phyloP scores from a whole-genome alignment of 352 stramenopile species.

The Phytophthora megakarya region DNA sequence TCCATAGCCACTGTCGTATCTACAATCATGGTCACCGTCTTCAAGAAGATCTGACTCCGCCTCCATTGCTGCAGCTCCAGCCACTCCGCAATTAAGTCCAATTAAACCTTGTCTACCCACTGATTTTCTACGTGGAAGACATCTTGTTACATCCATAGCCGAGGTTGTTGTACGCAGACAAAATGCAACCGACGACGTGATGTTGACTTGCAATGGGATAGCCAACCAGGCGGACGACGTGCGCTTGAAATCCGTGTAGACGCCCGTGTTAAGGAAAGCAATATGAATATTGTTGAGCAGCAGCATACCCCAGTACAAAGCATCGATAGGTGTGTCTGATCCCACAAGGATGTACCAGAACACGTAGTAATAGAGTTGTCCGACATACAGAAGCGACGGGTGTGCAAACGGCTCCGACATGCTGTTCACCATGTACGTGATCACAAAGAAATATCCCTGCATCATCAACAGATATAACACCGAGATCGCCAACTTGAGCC shows the following conservation, averaged over 20 bases:
- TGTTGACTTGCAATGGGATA: constrained; percentile 45
- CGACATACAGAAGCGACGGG: constrained; percentile 82
- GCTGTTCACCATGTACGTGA: constrained; percentile 80
- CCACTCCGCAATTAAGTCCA: constrained; percentile 40
- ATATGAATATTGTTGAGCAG: constrained; percentile 88
- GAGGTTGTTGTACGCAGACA: constrained; percentile 61
- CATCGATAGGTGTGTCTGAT: constrained; percentile 79
- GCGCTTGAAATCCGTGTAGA: constrained; percentile 85
- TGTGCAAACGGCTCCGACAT: constrained; percentile 85
- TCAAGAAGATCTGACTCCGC: constrained; percentile 25
- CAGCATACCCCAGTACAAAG: constrained; percentile 84
- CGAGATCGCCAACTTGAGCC: constrained; percentile 78
- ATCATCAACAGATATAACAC: constrained; percentile 79
- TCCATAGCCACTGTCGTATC: constrained; percentile 20
- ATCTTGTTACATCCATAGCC: constrained; percentile 33
- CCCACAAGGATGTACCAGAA: constrained; percentile 90
- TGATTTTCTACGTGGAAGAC: constrained; percentile 18
- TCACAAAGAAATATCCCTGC: constrained; percentile 87
- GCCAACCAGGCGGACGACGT: constrained; percentile 54
- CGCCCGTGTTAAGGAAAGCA: constrained; percentile 84
- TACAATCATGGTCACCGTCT: constrained; percentile 23
- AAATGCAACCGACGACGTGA: constrained; percentile 61
- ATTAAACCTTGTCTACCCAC: constrained; percentile 20
- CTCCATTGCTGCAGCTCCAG: constrained; percentile 36
- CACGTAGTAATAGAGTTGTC: constrained; percentile 87